These are phyloP conservation scores for Penicillium sp. DNA, from an alignment of 2,329 filamentous ascomycete species.

Conservation along the genomic window DNA sequence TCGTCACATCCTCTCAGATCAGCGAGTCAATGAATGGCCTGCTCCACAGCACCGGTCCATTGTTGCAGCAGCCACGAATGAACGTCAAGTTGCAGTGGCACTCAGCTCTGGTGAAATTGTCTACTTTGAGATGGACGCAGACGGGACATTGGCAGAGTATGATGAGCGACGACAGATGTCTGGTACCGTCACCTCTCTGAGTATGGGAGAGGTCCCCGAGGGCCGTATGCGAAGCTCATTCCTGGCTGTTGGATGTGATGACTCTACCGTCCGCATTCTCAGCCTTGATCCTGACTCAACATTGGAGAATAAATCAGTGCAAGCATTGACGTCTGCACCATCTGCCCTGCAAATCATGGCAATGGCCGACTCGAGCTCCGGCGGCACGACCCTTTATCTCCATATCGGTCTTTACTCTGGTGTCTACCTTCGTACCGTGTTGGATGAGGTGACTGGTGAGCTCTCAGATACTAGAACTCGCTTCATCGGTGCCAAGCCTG, in stretches of 20 bases:
- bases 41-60: conserved; percentile 92
- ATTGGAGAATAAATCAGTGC: conserved; percentile 88
- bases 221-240: conserved; percentile 87
- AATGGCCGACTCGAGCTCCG: conserved; percentile 91
- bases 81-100: conserved; percentile 87
- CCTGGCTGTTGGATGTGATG: conserved; percentile 92
- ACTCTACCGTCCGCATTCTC: conserved; percentile 90
- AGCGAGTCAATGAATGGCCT: conserved; percentile 86
- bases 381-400: conserved; percentile 83
- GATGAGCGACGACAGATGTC: conserved; percentile 95
- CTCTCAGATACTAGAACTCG: conserved; percentile 91
- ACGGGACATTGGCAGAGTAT: conserved; percentile 88
- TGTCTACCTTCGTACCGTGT: conserved; percentile 88
- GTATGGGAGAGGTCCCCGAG: conserved; percentile 86
- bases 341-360: conserved; percentile 87
- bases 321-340: conserved; percentile 86
- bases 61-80: conserved; percentile 89
- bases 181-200: conserved; percentile 91
- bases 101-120: conserved; percentile 95
- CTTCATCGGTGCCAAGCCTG: conserved; percentile 86
- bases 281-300: conserved; percentile 88
- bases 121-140: conserved; percentile 95
- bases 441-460: conserved; percentile 94
- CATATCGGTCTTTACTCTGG: conserved; percentile 96
- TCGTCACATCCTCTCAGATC: conserved; percentile 74